Conservation (phyloP, 1,284 basidiomycete genomes). For the Farysia itapuensis region DNA sequence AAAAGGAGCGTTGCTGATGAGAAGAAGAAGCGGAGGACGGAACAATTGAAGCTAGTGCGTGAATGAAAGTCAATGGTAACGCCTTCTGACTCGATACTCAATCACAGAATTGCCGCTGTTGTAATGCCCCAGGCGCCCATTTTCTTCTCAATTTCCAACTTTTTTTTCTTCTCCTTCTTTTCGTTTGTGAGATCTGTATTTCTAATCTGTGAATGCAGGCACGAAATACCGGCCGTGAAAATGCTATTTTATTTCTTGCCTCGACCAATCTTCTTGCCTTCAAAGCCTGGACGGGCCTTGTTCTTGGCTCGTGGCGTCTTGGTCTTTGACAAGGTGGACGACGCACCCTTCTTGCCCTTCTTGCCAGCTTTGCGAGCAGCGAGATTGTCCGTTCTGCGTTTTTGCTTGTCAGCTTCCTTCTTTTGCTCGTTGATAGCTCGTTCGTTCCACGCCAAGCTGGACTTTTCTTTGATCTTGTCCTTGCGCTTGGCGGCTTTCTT, state of each 20-base stretch:
- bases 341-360: constrained; percentile 17
- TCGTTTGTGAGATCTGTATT: too few relatives aligned
- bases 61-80: too few relatives aligned
- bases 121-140: too few relatives aligned
- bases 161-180: too few relatives aligned
- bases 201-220: too few relatives aligned
- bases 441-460: constrained; percentile 51
- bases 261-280: constrained; percentile 42
- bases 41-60: too few relatives aligned
- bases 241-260: constrained; percentile 25
- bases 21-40: too few relatives aligned
- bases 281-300: constrained; percentile 50
- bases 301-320: constrained; percentile 34
- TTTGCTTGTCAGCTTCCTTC: constrained; percentile 47
- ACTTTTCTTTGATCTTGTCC: constrained; percentile 55
- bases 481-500: constrained; percentile 53
- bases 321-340: constrained; percentile 12
- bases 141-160: too few relatives aligned
- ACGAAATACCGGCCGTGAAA: too few relatives aligned
- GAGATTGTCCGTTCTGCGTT: constrained; percentile 55
- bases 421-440: constrained; percentile 38
- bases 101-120: too few relatives aligned
- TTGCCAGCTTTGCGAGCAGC: constrained; percentile 40
- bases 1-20: too few relatives aligned
- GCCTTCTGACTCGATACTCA: too few relatives aligned